These are phyloP conservation scores for Euptelea pleiosperma DNA, from an alignment of 164 flowering plant species.

Conservation along the genomic window DNA sequence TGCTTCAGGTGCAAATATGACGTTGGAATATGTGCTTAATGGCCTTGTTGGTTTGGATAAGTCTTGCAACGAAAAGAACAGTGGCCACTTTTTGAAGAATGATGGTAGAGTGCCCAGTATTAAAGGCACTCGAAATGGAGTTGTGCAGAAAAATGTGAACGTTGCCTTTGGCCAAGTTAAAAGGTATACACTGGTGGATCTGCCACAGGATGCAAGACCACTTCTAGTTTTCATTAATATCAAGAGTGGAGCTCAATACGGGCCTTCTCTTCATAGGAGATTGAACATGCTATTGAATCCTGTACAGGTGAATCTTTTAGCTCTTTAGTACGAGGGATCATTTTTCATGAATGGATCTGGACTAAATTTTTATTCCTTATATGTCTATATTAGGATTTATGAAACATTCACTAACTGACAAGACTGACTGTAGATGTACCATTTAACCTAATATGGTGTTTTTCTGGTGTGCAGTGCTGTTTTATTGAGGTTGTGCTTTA, in stretches of 20 bases:
- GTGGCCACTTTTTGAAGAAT: conserved; percentile 20
- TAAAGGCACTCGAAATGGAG: conserved; percentile 28
- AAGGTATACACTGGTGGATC: conserved; percentile 45
- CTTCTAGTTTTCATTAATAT: conserved; percentile 72
- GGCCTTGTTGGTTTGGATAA: conserved; percentile 43
- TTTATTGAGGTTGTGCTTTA: too few species aligned
- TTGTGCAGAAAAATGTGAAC: conserved; percentile 20
- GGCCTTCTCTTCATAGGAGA: conserved; percentile 48
- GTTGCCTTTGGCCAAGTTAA: conserved; percentile 19
- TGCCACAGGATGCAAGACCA: conserved; percentile 70
- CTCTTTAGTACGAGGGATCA: not conserved
- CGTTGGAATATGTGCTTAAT: conserved; percentile 38
- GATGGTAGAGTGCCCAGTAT: conserved; percentile 15
- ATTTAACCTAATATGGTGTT: too few species aligned
- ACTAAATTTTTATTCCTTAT: not conserved
- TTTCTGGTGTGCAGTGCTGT: too few species aligned
- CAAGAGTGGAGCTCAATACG: conserved; percentile 75
- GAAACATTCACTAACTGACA: not conserved
- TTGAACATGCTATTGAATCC: conserved; percentile 73
- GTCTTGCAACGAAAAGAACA: conserved; percentile 26
- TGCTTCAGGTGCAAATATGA: conserved; percentile 30
- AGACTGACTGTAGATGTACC: too few species aligned
- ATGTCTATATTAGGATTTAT: not conserved
- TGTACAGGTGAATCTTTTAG: conserved; percentile 50
- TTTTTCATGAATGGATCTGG: not conserved